phyloP scores from a whole-genome alignment of 306 rosid genomes.

The Canavalia ensiformis region DNA sequence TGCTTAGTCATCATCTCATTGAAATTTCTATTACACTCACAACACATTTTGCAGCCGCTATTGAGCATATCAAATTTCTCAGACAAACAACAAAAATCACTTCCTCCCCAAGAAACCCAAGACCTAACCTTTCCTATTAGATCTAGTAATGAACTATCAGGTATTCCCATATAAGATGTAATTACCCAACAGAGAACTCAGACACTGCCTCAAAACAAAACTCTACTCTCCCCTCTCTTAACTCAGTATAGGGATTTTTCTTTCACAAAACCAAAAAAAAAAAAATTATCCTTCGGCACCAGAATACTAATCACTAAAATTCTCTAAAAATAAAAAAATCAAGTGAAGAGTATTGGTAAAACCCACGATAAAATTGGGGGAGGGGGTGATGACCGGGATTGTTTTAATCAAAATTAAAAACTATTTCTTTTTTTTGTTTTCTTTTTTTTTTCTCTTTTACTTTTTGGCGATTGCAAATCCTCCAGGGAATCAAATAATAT shows the following conservation, averaged over 20 bases:
- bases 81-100: conserved; percentile 53
- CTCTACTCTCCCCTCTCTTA: conserved; percentile 50
- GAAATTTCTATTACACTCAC: conserved; percentile 66
- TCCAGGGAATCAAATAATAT: conserved; percentile 70
- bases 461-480: conserved; percentile 57
- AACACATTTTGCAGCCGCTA: conserved; percentile 66
- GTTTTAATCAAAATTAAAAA: conserved; percentile 37
- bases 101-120: conserved; percentile 70
- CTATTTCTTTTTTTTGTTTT: conserved; percentile 39
- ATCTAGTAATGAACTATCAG: conserved; percentile 81
- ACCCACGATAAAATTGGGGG: conserved; percentile 84
- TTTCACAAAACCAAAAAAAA: conserved; percentile 47
- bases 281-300: conserved; percentile 52
- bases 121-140: conserved; percentile 72
- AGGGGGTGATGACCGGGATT: conserved; percentile 70
- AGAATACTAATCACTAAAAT: conserved; percentile 50
- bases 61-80: conserved; percentile 63
- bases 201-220: conserved; percentile 50
- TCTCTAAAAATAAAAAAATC: conserved; percentile 40
- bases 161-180: conserved; percentile 90
- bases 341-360: conserved; percentile 50
- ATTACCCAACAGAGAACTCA: conserved; percentile 54
- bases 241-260: conserved; percentile 43
- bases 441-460: conserved; percentile 29
- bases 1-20: conserved; percentile 43